Evolutionary conservation across 148 eudicot genomes (phyloP), one percentile per base, ranked within the genome.

Genomic region (Rhododendron vialii): DNA sequence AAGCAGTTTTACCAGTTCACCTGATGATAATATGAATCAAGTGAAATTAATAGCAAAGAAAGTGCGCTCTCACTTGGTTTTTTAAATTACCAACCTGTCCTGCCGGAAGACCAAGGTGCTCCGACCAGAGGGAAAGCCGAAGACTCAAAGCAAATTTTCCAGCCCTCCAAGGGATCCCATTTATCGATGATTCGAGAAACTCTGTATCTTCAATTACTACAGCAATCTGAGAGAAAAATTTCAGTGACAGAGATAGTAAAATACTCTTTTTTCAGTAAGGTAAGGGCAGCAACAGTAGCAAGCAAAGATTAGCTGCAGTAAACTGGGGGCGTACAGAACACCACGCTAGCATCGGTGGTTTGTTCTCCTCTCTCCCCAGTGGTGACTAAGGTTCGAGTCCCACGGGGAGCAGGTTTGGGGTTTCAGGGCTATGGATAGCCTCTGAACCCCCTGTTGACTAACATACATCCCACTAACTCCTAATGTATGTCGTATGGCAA

Each of bases 121-220:
- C 99, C n/a, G 95, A 90, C 99, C 99, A 96, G 63, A 96, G 89
- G 38, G 97, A 93, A 86, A 93, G 91, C 82, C 99, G 93, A 26
- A 96, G 98, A 86, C 91, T 92, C 24, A 47, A 90, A 76, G 96
- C 81, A 79, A 96, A 96, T 89, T 91, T 96, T 76, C 99, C 99
- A 69, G 97, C 99, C 92, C 81, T 96, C 99, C 99, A 95, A 76
- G 96, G 82, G 30, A 91, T 67, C 83, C 94, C 98, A 86, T 95
- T 86, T 95, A 96, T 96, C n/a, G 92, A 89, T 83, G 98, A 96
- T 53, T 94, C 98, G 14, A 87, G 35, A 77, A 94, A 95, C 73
- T 93, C 96, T 87, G 88, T 94, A 87, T 95, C 99, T 93, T 96
- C 95, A 71, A 96, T 92, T 55, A 96, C 90, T 36, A 94, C 90